Evolutionary conservation across 1,139 yeast genomes (phyloP), one percentile per base, ranked within the genome.

Genomic region (Spencermartinsiella ligniputridi): DNA sequence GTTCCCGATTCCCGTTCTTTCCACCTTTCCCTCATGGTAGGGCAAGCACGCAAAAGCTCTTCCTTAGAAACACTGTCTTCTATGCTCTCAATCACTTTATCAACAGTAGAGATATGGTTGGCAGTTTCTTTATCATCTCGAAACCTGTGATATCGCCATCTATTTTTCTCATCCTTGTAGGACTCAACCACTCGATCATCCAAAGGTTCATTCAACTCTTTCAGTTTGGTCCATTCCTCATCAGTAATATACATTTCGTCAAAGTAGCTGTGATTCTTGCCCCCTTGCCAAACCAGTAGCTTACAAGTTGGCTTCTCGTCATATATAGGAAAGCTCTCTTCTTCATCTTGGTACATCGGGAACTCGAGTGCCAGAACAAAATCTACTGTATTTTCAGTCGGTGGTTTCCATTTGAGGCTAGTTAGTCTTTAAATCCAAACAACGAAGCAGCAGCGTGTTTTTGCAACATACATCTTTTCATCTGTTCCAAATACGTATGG

Each of bases 141-240:
- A 64, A 92, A 92, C 47, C 99, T 73, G 47, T 92, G 65, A 72
- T 86, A 75, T 49, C 81, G 80, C 98, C 98, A 94, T 44, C 72
- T 75, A 1, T 82, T 82, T 42, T 75, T 71, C 20, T 70, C 68
- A 45, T 81, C 81, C 55, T 74, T 74, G 49, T 79, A 71, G 53
- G 95, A 88, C 64, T 94, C 99, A 2, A 83, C 90, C 27, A 94
- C 79, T 50, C 97, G 70, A n/a, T 92, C 95, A 57, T 90, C 88
- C 41, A 92, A 71, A 0, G 97, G 97, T 62, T 92, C 88, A 9
- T 76, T 74, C 34, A 83, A 62, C 0, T 60, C 69, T 58, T 89
- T 89, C 55, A 90, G 64, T 40, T 73, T 69, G 41, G 81, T 84
- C 97, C 98, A 94, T 60, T 90, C 95, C 32, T 77, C 79, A 49